Evolutionary conservation across 2,329 filamentous ascomycete species (phyloP).

Genomic region (Metarhizium humberi): DNA sequence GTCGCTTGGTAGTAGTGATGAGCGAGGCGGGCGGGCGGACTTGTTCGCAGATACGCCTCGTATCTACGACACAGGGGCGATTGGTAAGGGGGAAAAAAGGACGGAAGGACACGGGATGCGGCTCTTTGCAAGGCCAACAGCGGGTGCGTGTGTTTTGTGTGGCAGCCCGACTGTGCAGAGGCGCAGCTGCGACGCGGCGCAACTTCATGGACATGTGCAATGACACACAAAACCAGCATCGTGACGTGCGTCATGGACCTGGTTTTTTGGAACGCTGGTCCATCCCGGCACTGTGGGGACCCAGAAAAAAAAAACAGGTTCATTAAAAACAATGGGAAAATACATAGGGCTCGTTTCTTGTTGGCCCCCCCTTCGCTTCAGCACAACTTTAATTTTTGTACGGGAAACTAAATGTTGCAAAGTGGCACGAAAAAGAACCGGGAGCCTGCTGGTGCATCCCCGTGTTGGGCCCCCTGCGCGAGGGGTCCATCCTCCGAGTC

Average conservation of each 20-base stretch:
- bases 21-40: background rate
- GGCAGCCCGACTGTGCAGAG: background rate
- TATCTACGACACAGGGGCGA: background rate
- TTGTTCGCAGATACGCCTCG: background rate
- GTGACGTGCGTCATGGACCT: conserved; percentile 2
- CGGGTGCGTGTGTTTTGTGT: background rate
- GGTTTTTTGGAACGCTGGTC: too few species aligned
- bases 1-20: too few species aligned
- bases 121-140: background rate
- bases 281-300: too few species aligned
- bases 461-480: too few species aligned
- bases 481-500: conserved; percentile 6
- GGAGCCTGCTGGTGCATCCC: conserved; percentile 2
- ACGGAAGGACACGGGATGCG: background rate
- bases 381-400: too few species aligned
- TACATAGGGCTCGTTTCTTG: too few species aligned
- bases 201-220: conserved; percentile 1
- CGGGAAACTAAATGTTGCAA: too few species aligned
- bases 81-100: background rate
- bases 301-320: too few species aligned
- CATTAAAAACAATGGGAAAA: too few species aligned
- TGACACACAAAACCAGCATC: conserved; percentile 3
- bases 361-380: too few species aligned
- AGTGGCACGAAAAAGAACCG: conserved; percentile 17
- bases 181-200: background rate